Conservation (phyloP, 257 asterid species). For the Ilex aquifolium region DNA sequence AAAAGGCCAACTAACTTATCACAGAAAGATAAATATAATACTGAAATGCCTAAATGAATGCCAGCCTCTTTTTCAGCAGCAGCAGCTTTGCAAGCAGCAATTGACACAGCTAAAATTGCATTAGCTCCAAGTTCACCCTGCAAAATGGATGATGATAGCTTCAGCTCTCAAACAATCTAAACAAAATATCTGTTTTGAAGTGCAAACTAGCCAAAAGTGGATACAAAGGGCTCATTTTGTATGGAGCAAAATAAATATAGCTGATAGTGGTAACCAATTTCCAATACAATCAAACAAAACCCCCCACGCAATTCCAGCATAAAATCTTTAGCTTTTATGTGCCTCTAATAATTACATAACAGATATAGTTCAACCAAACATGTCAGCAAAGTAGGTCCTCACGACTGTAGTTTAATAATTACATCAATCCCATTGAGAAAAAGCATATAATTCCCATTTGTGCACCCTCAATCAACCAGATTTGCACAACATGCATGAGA, state of each 20-base stretch:
- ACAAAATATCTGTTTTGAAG: conserved; percentile 1
- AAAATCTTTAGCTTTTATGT: background rate
- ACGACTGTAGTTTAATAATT: background rate
- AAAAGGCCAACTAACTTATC: background rate
- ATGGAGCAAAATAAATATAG: background rate
- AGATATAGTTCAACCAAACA: background rate
- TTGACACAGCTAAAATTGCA: conserved; percentile 94
- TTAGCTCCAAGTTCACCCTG: conserved; percentile 97
- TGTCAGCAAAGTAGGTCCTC: background rate
- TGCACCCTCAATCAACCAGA: too few relatives aligned
- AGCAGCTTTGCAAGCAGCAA: conserved; percentile 99
- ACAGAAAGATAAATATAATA: background rate
- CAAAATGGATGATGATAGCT: conserved; percentile 2
- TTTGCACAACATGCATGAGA: too few relatives aligned
- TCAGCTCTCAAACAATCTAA: conserved; percentile 4
- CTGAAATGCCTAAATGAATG: background rate
- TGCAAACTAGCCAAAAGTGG: background rate
- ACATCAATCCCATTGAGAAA: background rate
- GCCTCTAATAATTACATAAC: background rate
- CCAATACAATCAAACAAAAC: background rate
- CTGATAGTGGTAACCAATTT: background rate
- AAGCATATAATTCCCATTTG: too few relatives aligned
- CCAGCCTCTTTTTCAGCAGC: conserved; percentile 97
- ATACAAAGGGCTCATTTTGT: too few relatives aligned
- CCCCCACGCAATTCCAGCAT: background rate